These are phyloP conservation scores for Clausena lansium DNA, from an alignment of 345 rosid genomes.

Conservation along the genomic window DNA sequence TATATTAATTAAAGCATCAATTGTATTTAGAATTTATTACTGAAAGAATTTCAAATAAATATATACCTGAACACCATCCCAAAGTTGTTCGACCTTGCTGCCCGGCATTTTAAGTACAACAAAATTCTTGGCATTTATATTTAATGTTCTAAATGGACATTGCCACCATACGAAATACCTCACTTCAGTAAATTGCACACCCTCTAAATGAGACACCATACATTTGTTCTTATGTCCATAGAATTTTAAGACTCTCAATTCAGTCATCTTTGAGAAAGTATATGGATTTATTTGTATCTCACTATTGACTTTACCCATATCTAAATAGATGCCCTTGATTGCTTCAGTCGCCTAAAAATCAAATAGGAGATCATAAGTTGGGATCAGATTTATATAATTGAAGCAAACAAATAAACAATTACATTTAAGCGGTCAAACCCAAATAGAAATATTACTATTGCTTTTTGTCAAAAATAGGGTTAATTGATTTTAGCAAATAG, in stretches of 20 bases:
- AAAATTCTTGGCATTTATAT: neutral
- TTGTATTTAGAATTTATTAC: too few species aligned
- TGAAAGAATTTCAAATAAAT: neutral
- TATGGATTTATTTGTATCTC: neutral
- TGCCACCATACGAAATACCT: constrained; percentile 15
- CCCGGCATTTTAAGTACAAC: neutral
- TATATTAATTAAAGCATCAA: too few species aligned
- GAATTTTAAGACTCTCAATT: constrained; percentile 6
- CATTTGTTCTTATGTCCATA: too few species aligned
- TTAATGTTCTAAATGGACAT: neutral
- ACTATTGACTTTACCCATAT: neutral
- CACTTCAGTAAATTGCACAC: neutral
- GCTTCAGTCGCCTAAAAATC: neutral
- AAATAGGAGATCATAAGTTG: too few species aligned
- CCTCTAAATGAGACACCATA: too few species aligned
- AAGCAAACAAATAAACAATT: too few species aligned
- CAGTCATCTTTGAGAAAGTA: neutral
- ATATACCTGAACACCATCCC: neutral
- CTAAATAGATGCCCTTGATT: too few species aligned
- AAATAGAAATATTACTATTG: too few species aligned
- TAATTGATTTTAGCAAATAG: too few species aligned
- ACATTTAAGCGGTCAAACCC: too few species aligned
- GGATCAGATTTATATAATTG: too few species aligned
- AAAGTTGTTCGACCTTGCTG: constrained; percentile 4
- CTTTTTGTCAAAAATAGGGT: too few species aligned